Percentiles rank a stretch among this genome's conserved stretches.
phyloP scores from a whole-genome alignment of 768 basidiomycete genomes.

The Leccinum sublutescens region DNA sequence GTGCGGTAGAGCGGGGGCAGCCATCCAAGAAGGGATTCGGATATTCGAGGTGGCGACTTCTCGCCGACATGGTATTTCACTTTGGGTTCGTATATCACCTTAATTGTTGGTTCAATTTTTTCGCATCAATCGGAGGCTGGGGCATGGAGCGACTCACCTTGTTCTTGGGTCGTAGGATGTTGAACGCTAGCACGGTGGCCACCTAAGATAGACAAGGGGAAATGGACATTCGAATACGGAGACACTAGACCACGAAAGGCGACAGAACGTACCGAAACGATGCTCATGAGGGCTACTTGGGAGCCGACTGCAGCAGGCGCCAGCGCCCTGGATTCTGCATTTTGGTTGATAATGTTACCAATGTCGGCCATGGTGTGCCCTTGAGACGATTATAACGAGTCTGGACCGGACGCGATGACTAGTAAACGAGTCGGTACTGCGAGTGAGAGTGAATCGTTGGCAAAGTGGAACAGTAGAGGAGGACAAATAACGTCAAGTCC shows the following conservation, averaged over 20 bases:
- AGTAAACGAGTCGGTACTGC: slow-evolving; percentile 15
- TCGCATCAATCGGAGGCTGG: neutral
- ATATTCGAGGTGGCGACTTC: slow-evolving; percentile 78
- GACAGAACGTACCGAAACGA: slow-evolving; percentile 61
- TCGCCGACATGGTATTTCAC: slow-evolving; percentile 83
- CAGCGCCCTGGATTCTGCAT: slow-evolving; percentile 54
- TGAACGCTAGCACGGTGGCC: slow-evolving; percentile 74
- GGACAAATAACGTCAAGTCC: neutral
- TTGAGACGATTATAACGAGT: slow-evolving; percentile 16
- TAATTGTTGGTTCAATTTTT: neutral
- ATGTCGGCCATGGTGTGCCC: slow-evolving; percentile 31
- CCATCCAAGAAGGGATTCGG: slow-evolving; percentile 86
- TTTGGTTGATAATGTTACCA: slow-evolving; percentile 33
- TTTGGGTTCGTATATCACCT: slow-evolving; percentile 93
- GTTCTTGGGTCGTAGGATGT: slow-evolving; percentile 84
- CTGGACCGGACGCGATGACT: slow-evolving; percentile 10
- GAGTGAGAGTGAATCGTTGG: neutral
- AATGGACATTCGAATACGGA: too few relatives aligned
- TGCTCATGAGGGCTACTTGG: slow-evolving; percentile 73
- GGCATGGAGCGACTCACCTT: slow-evolving; percentile 46
- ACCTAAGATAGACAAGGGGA: slow-evolving; percentile 37
- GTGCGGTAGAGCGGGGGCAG: slow-evolving; percentile 79
- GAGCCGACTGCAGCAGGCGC: slow-evolving; percentile 77
- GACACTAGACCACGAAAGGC: neutral
- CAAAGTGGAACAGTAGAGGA: neutral